Base-by-base conservation (phyloP, 2,329 filamentous ascomycete species). In the Cadophora luteo-olivacea region DNA sequence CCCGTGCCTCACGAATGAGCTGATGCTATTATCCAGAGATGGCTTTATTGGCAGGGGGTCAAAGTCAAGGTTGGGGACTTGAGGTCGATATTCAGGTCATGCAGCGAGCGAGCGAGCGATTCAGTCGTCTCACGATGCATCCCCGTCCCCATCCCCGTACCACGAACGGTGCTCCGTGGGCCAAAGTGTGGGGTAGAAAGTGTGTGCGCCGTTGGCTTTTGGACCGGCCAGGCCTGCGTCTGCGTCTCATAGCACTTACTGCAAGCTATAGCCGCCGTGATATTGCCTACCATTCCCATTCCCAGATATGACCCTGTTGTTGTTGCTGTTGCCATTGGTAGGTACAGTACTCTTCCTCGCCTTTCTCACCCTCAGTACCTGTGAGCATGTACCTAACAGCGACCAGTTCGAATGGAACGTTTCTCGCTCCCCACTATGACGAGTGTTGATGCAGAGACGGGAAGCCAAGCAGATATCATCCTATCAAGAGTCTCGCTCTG, bases 351-450 rank as follows among this genome's bases (percentile, higher is more conserved):
- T 52, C 41, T 55, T 32, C n/a, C 49, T 45, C 8, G 19, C 58
- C 19, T 33, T 22, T 22, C n/a, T 11, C 45, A 6, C 19, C 19
- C 45, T n/a, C 45, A 49, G 45, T 29, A 51, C 54, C 25, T 49
- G 45, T 9, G 36, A 45, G 48, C 38, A 32, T 49, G 36, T 24
- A 22, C 25, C 11, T 22, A 36, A 16, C 2, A 52, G n/a, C 51
- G 33, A 54, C 54, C 60, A 61, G 22, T 67, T 55, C 33, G 36
- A 65, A 69, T 64, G 57, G 67, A 51, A 62, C 57, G 24, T 67
- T 62, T 64, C 60, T 58, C 41, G n/a, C 63, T 65, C 33, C 32
- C 65, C 65, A 65, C 61, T 69, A 69, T 72, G 71, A 72, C 71
- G 67, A 68, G 67, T 45, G 54, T 41, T 45, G 55, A 48, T 70